Conservation (phyloP, 2,329 filamentous ascomycete species). For the Fusarium redolens region DNA sequence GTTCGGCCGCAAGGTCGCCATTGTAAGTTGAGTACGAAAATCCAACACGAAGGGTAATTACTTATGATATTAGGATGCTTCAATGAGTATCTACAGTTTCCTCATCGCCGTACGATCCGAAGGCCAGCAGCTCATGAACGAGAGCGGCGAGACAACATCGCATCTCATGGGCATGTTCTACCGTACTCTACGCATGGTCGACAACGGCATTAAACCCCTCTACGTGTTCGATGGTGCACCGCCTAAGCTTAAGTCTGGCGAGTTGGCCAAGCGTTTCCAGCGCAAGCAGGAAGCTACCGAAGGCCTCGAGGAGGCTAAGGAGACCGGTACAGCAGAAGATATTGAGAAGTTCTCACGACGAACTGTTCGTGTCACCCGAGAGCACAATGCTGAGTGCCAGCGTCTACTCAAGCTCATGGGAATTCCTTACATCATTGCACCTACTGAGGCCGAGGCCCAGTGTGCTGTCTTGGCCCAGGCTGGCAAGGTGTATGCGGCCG, state of each 20-base stretch:
- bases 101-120: conserved; percentile 97
- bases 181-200: conserved; percentile 95
- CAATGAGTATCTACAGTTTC: conserved; percentile 99
- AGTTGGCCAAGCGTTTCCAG: conserved; percentile 94
- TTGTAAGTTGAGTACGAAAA: conserved; percentile 70
- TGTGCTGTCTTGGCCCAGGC: conserved; percentile 90
- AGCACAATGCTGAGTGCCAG: conserved; percentile 97
- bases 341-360: conserved; percentile 96
- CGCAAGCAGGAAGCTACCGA: conserved; percentile 94
- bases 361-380: conserved; percentile 93
- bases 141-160: conserved; percentile 95
- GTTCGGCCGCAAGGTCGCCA: conserved; percentile 97
- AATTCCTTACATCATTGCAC: conserved; percentile 92
- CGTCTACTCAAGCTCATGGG: conserved; percentile 93
- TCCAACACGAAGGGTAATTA: background rate
- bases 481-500: conserved; percentile 96
- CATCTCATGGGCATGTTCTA: conserved; percentile 99
- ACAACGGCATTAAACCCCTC: conserved; percentile 98
- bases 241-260: conserved; percentile 96
- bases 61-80: conserved; percentile 59
- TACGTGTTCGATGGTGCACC: conserved; percentile 98
- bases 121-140: conserved; percentile 94
- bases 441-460: conserved; percentile 97
- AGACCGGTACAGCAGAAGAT: conserved; percentile 96
- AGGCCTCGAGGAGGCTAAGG: conserved; percentile 92